A percentile compares a stretch with the other conserved stretches of the same genome.
Evolutionary conservation across 108 stramenopile genomes (phyloP).

Genomic region (Skeletonema menzelii): DNA sequence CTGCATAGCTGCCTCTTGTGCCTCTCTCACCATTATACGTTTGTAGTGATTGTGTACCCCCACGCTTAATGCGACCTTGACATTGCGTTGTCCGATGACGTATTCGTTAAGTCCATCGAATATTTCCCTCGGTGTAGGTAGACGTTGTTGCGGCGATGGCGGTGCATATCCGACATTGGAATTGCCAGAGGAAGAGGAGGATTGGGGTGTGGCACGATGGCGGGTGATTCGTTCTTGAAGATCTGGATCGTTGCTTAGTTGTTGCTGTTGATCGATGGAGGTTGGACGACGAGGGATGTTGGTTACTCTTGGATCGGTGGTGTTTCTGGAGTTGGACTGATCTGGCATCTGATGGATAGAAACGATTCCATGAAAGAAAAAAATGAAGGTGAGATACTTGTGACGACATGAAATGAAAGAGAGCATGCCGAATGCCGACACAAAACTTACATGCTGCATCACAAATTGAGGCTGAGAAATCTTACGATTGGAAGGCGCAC

Average conservation of each 20-base stretch:
- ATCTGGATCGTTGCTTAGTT: constrained; percentile 7
- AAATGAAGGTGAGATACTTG: not conserved
- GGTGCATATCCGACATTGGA: not conserved
- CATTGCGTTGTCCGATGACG: constrained; percentile 94
- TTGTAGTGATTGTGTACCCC: constrained; percentile 99
- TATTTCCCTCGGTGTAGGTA: constrained; percentile 84
- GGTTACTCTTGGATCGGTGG: not conserved
- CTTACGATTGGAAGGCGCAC: constrained; percentile 16
- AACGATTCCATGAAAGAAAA: not conserved
- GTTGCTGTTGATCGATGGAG: constrained; percentile 7
- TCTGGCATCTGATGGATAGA: constrained; percentile 29
- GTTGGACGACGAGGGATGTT: constrained; percentile 21
- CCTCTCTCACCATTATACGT: constrained; percentile 67
- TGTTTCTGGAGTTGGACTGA: constrained; percentile 6
- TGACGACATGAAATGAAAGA: not conserved
- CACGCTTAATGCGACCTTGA: constrained; percentile 92
- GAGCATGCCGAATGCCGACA: too few relatives aligned
- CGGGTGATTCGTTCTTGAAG: constrained; percentile 37
- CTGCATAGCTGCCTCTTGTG: constrained; percentile 55
- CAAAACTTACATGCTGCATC: constrained; percentile 74
- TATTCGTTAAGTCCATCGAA: constrained; percentile 90
- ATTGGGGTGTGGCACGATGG: constrained; percentile 40
- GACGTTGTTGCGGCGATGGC: constrained; percentile 30
- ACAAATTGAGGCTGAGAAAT: constrained; percentile 46
- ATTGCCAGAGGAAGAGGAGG: constrained; percentile 1